A percentile compares a stretch with the other conserved stretches of the same genome.
These are phyloP conservation scores for Euryodendron excelsum DNA, from an alignment of 148 eudicot species.

Conservation along the genomic window DNA sequence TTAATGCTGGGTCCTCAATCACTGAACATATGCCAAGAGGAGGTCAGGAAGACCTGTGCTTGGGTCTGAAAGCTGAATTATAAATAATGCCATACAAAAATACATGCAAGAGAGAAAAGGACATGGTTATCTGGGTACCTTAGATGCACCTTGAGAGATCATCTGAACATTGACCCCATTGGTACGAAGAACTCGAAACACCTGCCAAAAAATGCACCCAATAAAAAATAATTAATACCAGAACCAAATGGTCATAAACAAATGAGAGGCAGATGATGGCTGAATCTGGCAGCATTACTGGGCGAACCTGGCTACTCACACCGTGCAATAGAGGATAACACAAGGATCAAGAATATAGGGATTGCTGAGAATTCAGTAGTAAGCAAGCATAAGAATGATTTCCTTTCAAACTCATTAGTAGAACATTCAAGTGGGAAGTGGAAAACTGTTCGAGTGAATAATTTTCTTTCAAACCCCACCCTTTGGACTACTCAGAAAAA, in stretches of 20 bases:
- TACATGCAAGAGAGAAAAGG: not conserved
- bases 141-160: conserved; percentile 98
- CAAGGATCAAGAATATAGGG: not conserved
- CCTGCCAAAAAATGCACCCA: conserved; percentile 45
- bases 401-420: not conserved
- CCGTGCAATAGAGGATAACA: not conserved
- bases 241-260: not conserved
- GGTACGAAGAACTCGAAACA: conserved; percentile 62
- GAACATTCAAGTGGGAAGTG: not conserved
- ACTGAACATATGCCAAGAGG: not conserved
- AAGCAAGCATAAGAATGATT: not conserved
- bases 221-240: conserved; percentile 2
- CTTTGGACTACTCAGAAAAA: too few relatives aligned
- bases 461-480: too few relatives aligned
- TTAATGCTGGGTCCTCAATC: not conserved
- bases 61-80: not conserved
- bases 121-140: conserved; percentile 31
- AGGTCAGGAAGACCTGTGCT: not conserved
- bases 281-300: not conserved
- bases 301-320: not conserved
- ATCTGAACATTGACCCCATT: conserved; percentile 89
- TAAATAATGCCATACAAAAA: not conserved
- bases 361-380: not conserved
- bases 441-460: too few relatives aligned
- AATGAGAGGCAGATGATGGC: not conserved